Base-by-base conservation (phyloP, 768 basidiomycete genomes). In the Albatrellus ellisii region DNA sequence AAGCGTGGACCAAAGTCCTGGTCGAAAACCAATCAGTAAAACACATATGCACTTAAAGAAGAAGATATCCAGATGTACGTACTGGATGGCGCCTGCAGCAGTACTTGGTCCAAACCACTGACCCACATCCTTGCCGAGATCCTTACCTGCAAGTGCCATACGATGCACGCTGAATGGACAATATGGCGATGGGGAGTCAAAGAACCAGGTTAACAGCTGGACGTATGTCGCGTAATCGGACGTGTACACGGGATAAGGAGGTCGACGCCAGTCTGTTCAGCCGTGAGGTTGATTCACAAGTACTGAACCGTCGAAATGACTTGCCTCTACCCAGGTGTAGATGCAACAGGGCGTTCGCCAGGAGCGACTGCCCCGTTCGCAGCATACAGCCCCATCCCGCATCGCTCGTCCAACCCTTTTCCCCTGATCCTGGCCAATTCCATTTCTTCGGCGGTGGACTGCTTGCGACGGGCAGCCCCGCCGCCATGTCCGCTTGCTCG, bases 101-200 rank as follows among this genome's bases (percentile, higher is more conserved):
- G 87, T 90, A 55, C 87, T 92, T 0, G 94, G 94, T 0, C 94
- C 94, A 54, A 98, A 98, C 94, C 94, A 98, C 59, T 90, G 84
- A 1, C 94, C 94, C 0, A 97, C 84, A 49, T 90, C 87, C 47
- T 87, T 97, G 10, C 94, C 94, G 1, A 97, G 71, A 52, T 91
- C 83, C 56, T 97, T 92, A 0, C 94, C 94, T 0, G 91, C 83
- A 17, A 91, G 65, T 0, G 92, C 92, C 83, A 99, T 95, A 36
- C 89, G 74, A 60, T 99, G 94, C 6, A 99, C 87, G 50, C 86
- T 85, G 57, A 99, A 99, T 0, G 94, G 94, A 14, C 82, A 78
- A 24, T 80, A 66, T 0, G 85, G 75, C 0, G 79, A 70, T 0
- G 92, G 92, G 2, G 82, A 79, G 56, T 99, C 94, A 35, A 97